These are phyloP conservation scores for Hemerocallis citrina DNA, from an alignment of 106 monocot species.

Conservation along the genomic window DNA sequence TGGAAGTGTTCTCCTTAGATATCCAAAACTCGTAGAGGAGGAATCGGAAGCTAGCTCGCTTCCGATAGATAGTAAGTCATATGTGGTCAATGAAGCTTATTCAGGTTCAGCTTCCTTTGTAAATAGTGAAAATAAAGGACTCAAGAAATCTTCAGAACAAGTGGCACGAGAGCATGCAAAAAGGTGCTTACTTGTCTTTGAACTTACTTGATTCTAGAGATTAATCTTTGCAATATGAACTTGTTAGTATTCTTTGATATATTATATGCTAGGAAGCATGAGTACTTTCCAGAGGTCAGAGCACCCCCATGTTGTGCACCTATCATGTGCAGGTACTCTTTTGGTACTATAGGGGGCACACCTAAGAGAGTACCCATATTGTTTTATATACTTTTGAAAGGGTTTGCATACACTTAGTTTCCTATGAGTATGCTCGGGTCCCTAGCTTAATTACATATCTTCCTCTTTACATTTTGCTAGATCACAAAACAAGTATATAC, in stretches of 20 bases:
- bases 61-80: constrained; percentile 35
- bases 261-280: too few species aligned
- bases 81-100: constrained; percentile 19
- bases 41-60: constrained; percentile 78
- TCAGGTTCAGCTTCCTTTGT: constrained; percentile 33
- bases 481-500: too few species aligned
- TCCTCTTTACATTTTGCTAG: too few species aligned
- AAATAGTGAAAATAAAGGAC: constrained; percentile 37
- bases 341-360: too few species aligned
- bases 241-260: background rate
- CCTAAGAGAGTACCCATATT: too few species aligned
- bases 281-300: too few species aligned
- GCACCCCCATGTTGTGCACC: too few species aligned
- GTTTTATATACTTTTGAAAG: too few species aligned
- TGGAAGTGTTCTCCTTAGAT: constrained; percentile 59
- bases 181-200: constrained; percentile 23
- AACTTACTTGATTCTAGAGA: background rate
- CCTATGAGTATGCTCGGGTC: too few species aligned
- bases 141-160: constrained; percentile 20
- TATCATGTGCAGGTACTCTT: too few species aligned
- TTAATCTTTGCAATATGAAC: background rate
- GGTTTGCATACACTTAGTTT: too few species aligned
- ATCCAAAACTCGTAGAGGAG: constrained; percentile 38
- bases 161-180: constrained; percentile 23
- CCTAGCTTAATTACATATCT: too few species aligned